These are phyloP conservation scores for Roridomyces roridus DNA, from an alignment of 768 basidiomycete genomes.

Conservation along the genomic window DNA sequence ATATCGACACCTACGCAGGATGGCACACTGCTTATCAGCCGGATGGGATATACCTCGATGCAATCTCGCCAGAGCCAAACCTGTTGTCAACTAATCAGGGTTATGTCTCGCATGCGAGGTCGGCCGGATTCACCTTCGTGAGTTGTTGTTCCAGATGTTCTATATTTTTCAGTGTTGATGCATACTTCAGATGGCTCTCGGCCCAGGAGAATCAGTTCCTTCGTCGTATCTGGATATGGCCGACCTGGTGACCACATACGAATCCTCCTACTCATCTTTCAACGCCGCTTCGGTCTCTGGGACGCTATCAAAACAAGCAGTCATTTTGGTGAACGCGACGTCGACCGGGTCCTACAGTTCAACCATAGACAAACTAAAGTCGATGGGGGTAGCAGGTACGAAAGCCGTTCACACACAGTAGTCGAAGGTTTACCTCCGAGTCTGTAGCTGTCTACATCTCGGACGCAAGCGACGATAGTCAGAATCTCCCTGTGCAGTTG, in stretches of 20 bases:
- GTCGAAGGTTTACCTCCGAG: too few species aligned
- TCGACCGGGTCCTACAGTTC: conserved; percentile 12
- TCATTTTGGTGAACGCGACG: conserved; percentile 10
- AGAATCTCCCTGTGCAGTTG: conserved; percentile 5
- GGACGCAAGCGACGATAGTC: background rate
- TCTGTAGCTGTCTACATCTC: conserved; percentile 20
- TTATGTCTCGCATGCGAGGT: conserved; percentile 11
- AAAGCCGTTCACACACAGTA: too few species aligned
- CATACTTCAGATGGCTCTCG: conserved; percentile 3
- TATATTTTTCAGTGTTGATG: background rate
- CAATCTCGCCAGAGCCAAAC: background rate
- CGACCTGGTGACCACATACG: conserved; percentile 22
- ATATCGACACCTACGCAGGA: conserved; percentile 19
- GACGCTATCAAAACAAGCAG: conserved; percentile 15
- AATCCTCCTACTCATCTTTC: conserved; percentile 15
- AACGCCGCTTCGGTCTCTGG: conserved; percentile 8
- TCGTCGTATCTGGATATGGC: conserved; percentile 8
- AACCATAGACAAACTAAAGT: conserved; percentile 9
- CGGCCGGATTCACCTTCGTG: conserved; percentile 17
- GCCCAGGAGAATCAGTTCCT: background rate
- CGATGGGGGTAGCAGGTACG: conserved; percentile 6
- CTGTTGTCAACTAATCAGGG: background rate
- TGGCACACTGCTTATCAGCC: conserved; percentile 14
- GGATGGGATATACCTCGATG: conserved; percentile 12
- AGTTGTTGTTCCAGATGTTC: too few species aligned